Base-by-base conservation (phyloP, 768 basidiomycete species). In the Mycena kentingensis region DNA sequence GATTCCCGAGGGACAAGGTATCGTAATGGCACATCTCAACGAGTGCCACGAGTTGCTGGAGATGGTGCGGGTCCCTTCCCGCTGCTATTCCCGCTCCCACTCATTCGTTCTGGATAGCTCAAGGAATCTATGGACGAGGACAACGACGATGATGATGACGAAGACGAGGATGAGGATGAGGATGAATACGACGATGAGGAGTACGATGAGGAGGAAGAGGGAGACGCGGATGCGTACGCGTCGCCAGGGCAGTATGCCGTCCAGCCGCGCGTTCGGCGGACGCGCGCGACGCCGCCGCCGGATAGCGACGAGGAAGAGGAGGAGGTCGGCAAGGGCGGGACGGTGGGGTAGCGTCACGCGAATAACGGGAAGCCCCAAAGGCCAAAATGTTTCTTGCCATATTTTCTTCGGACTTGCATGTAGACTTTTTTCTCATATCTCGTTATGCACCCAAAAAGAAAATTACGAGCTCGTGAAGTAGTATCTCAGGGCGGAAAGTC, bases 1-100 rank as follows among this genome's bases (percentile, higher is more conserved):
- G 24, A 83, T 98, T 60, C 96, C 96, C 1, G 96, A 98, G 68
- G 96, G 96, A 2, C 96, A 98, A 67, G 96, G 92, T 13, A 93
- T 96, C 61, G 80, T 98, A 47, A 93, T 93, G 79, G 95, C 96
- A 3, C 93, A 98, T 68, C 73, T 98, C 45, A 94, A 88, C 58
- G 96, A 98, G 70, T 96, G 94, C 53, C 96, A 98, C 64, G 96
- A 98, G 68, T 73, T 98, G 49, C 76, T 98, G 12, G 93, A 94
- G 72, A 96, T 98, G 93, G 90, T 90, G 59, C 34, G 80, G 65
- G 35, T 46, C 32, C 25, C 25, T 31, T 35, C 46, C 42, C 28
- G 5, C 36, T 36, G 22, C 27, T 18, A 8, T 12, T 25, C 10
- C 28, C 44, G 8, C 21, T n/a, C 21, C 27, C 46, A 6, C 29